Base-by-base conservation (phyloP, 208 protist species). In the Porcisia deanei region DNA sequence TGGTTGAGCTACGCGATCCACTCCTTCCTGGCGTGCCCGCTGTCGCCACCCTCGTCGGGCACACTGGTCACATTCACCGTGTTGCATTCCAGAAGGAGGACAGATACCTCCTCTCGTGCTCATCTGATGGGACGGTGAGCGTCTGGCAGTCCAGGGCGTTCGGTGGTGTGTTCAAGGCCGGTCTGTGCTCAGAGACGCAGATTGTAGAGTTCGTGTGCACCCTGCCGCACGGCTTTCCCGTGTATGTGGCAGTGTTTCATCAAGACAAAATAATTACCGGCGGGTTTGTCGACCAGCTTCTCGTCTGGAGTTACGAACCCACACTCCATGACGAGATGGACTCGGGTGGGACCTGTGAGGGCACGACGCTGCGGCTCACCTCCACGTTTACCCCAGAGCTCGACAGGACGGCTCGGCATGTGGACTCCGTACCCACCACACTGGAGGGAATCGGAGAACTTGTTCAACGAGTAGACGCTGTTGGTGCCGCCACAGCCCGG, bases 171-270 rank as follows among this genome's bases (percentile, higher is more conserved):
- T 73, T 72, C 57, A 70, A 39, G 22, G 47, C 64, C 12, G 71
- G 74, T 12, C 20, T 53, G 7, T 70, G 64, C 41, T 18, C 39
- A 12, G 74, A 49, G 6, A 10, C 25, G 9, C 16, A 53, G 6
- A 74, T 53, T 22, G 69, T 76, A 41, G 47, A 71, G 57, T 92
- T 84, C 59, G 60, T 92, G 20, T 91, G 83, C 71, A 84, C 74
- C 3, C 71, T 97, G 43, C 88, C 88, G 8, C 89, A 95, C 64
- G 71, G 75, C n/a, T 93, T 88, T 66, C 87, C 89, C 8, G 76
- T 95, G 2, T 93, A 95, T 82, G 60, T 73, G n/a, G 86, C 84
- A 34, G 82, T 91, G 47, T 94, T 97, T 67, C 91, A 93, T 68
- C 82, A 92, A n/a, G 82, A 85, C 45, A 83, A 85, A 55, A 86